Conservation (phyloP, 1,284 basidiomycete genomes). For the Xerocomus amazonicus region DNA sequence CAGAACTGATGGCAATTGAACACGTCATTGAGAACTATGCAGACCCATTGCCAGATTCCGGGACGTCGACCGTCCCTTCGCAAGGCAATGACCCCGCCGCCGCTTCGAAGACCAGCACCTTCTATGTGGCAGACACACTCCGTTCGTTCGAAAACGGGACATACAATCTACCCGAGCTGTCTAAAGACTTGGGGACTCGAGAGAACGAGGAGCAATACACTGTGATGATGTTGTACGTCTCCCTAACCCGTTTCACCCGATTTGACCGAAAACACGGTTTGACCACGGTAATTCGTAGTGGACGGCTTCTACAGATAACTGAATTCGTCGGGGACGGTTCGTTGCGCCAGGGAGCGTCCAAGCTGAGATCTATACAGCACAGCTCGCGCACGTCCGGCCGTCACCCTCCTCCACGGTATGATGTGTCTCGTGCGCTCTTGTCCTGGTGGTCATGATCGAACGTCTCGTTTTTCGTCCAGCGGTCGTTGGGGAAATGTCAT, state of each 20-base stretch:
- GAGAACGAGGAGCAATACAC: background rate
- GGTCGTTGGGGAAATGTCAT: conserved; percentile 18
- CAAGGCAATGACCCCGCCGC: background rate
- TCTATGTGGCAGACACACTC: conserved; percentile 3
- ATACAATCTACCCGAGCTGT: conserved; percentile 2
- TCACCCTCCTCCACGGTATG: conserved; percentile 6
- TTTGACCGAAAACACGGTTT: too few species aligned
- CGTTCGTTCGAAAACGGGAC: conserved; percentile 2
- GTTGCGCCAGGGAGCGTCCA: background rate
- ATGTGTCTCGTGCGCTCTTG: background rate
- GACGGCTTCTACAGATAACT: background rate
- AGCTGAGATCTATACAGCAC: background rate
- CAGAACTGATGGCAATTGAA: conserved; percentile 2
- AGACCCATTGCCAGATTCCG: background rate
- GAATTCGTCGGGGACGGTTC: conserved; percentile 5
- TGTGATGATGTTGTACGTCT: conserved; percentile 1
- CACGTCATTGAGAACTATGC: background rate
- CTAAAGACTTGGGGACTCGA: background rate
- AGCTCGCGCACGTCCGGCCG: background rate
- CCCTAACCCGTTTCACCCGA: background rate
- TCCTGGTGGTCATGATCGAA: background rate
- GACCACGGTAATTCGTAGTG: background rate
- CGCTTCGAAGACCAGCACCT: background rate
- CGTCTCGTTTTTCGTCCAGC: background rate
- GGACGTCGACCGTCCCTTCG: background rate